Evolutionary conservation across 192 early-diverging fungal species (phyloP).

Genomic region (Gigaspora rosea): DNA sequence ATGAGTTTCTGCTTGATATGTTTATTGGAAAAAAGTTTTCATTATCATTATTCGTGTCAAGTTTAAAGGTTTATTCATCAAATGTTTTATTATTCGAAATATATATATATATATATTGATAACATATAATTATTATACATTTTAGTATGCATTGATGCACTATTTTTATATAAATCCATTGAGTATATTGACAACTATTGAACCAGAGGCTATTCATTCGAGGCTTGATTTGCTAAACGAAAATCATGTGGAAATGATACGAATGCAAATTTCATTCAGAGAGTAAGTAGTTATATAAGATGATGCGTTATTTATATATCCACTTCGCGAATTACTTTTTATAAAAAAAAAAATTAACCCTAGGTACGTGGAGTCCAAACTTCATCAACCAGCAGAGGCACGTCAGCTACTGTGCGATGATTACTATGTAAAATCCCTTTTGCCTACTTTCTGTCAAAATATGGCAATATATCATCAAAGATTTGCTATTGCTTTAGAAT

Average conservation of each 20-base stretch:
- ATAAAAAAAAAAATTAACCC: too few relatives aligned
- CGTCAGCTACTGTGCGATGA: conserved; percentile 62
- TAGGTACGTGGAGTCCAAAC: conserved; percentile 1
- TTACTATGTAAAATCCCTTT: conserved; percentile 48
- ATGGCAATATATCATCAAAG: conserved; percentile 58
- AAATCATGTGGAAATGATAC: conserved; percentile 63
- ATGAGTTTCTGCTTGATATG: conserved; percentile 76
- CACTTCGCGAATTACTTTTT: background rate
- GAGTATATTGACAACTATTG: conserved; percentile 58
- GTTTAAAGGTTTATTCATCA: conserved; percentile 59
- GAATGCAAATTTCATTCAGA: conserved; percentile 73
- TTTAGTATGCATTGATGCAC: conserved; percentile 82
- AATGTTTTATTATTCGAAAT: background rate
- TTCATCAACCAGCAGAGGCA: conserved; percentile 42
- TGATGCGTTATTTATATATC: background rate
- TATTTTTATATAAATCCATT: conserved; percentile 86
- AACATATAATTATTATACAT: background rate
- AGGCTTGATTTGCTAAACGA: conserved; percentile 40
- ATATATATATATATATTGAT: background rate
- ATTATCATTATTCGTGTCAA: conserved; percentile 68
- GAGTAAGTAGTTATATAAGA: conserved; percentile 43
- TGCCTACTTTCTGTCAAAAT: conserved; percentile 52
- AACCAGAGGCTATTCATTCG: conserved; percentile 26
- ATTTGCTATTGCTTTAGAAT: conserved; percentile 62
- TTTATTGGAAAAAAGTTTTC: conserved; percentile 83